phyloP scores from a whole-genome alignment of 306 rosid species.

The Adenanthera pavonina region DNA sequence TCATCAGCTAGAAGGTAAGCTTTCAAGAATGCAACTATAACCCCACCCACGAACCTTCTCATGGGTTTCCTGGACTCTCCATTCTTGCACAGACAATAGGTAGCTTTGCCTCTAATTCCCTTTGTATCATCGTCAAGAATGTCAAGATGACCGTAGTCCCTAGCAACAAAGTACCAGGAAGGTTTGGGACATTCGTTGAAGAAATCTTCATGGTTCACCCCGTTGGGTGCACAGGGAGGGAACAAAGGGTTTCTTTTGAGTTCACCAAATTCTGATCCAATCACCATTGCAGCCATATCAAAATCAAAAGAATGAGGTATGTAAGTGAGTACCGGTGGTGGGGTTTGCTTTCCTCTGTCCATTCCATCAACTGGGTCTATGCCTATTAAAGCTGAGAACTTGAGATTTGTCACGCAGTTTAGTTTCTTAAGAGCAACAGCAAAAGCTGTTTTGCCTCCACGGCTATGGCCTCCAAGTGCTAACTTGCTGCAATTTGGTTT shows the following conservation, averaged over 20 bases:
- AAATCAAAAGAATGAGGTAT: constrained; percentile 69
- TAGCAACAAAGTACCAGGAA: constrained; percentile 68
- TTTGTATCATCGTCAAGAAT: constrained; percentile 80
- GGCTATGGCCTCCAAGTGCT: constrained; percentile 82
- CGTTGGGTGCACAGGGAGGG: constrained; percentile 84
- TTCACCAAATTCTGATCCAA: constrained; percentile 80
- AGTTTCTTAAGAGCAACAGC: constrained; percentile 65
- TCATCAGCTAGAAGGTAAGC: constrained; percentile 60
- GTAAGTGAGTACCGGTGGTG: constrained; percentile 80
- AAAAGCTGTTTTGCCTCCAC: constrained; percentile 87
- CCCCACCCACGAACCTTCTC: constrained; percentile 89
- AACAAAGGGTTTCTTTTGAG: constrained; percentile 59
- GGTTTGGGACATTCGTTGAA: constrained; percentile 66
- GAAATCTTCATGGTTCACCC: constrained; percentile 80
- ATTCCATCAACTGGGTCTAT: constrained; percentile 93
- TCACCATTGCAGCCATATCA: constrained; percentile 63
- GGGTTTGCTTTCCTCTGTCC: constrained; percentile 75
- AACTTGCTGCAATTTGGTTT: constrained; percentile 57
- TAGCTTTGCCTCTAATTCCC: constrained; percentile 69
- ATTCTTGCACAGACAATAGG: constrained; percentile 68
- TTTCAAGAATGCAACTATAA: constrained; percentile 76
- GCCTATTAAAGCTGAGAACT: constrained; percentile 77
- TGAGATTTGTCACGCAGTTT: constrained; percentile 46
- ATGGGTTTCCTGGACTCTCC: constrained; percentile 81
- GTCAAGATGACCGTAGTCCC: constrained; percentile 80